Percentiles rank a stretch among this genome's conserved stretches.
Evolutionary conservation across 2,329 filamentous ascomycete species (phyloP).

Genomic region (Botrytis deweyae): DNA sequence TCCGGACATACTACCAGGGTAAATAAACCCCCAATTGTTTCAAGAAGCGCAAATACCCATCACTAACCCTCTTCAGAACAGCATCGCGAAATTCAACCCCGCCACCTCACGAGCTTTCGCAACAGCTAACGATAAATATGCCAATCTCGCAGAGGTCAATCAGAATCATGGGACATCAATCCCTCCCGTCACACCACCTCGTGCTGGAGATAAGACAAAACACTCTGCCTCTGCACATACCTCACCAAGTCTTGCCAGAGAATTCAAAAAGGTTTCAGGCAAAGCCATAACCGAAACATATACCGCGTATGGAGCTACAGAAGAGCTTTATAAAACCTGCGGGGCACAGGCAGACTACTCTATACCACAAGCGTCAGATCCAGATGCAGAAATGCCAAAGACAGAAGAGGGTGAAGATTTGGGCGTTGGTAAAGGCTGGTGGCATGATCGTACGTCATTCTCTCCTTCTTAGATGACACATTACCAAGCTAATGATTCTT

Average conservation of each 20-base stretch:
- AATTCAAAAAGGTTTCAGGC: constrained; percentile 24
- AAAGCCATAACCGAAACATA: constrained; percentile 60
- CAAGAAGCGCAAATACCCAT: not conserved
- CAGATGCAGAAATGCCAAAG: constrained; percentile 66
- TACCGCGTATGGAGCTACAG: constrained; percentile 74
- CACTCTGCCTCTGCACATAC: not conserved
- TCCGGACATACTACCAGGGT: constrained; percentile 28
- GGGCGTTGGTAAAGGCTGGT: constrained; percentile 71
- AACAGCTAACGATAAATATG: constrained; percentile 33
- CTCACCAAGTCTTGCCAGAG: constrained; percentile 22
- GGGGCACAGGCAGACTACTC: constrained; percentile 33
- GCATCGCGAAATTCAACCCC: constrained; percentile 6
- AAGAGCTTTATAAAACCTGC: constrained; percentile 55
- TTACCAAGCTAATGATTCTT: constrained; percentile 17
- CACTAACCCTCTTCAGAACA: constrained; percentile 22
- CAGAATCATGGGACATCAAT: constrained; percentile 28
- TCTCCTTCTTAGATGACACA: not conserved
- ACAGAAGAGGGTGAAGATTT: constrained; percentile 80
- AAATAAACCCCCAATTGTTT: not conserved
- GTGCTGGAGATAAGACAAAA: constrained; percentile 22
- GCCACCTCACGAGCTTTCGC: constrained; percentile 30
- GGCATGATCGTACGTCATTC: constrained; percentile 71
- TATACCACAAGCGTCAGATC: constrained; percentile 29
- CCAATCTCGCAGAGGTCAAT: constrained; percentile 28
- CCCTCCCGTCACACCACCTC: constrained; percentile 26